Evolutionary conservation across 805 yeast species (phyloP).

Genomic region (Kodamaea fukazawae): DNA sequence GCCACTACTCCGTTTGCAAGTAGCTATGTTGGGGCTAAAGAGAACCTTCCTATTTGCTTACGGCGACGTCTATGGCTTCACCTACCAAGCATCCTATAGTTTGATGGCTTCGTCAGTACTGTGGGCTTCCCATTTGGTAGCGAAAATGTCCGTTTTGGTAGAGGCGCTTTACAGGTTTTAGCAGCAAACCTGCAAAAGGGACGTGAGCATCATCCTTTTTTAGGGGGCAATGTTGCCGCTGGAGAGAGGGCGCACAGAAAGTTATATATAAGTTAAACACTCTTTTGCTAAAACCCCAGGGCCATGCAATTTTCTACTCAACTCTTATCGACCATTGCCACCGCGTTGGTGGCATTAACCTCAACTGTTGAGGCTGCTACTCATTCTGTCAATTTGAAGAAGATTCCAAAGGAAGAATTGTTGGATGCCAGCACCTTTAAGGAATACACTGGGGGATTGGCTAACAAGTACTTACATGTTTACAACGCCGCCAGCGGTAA

Average conservation of each 20-base stretch:
- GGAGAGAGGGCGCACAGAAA: background rate
- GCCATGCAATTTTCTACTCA: conserved; percentile 34
- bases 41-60: too few relatives aligned
- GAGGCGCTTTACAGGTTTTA: background rate
- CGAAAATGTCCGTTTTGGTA: too few relatives aligned
- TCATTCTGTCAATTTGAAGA: conserved; percentile 56
- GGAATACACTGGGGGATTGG: conserved; percentile 56
- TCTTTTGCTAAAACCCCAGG: background rate
- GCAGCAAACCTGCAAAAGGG: conserved; percentile 5
- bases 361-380: conserved; percentile 46
- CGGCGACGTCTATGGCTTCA: too few relatives aligned
- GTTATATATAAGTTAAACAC: too few relatives aligned
- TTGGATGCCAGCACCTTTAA: conserved; percentile 49
- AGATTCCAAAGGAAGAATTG: conserved; percentile 56
- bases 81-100: too few relatives aligned
- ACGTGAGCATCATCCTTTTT: conserved; percentile 4
- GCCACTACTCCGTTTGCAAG: too few relatives aligned
- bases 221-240: conserved; percentile 4
- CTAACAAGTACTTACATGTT: conserved; percentile 56
- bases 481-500: conserved; percentile 41
- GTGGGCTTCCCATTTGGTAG: too few relatives aligned
- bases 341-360: conserved; percentile 33
- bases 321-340: conserved; percentile 44
- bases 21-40: too few relatives aligned
- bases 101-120: too few relatives aligned